phyloP scores from a whole-genome alignment of 192 early-diverging fungal genomes.

The Umbelopsis sp. region DNA sequence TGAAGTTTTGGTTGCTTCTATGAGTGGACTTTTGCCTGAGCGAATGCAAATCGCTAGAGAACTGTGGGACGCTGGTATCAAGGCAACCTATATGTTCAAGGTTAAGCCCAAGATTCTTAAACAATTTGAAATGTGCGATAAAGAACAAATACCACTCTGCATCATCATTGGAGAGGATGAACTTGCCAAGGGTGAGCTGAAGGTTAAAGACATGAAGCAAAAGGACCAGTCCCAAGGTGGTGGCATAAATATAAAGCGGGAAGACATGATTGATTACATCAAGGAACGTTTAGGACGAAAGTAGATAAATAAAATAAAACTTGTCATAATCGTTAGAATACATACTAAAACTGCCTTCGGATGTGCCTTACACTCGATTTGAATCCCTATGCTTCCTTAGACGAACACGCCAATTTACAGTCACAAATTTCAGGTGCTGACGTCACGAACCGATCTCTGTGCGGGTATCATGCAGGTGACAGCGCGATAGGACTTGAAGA shows the following conservation, averaged over 20 bases:
- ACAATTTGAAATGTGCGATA: constrained; percentile 83
- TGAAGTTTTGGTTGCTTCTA: constrained; percentile 83
- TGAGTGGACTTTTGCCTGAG: constrained; percentile 83
- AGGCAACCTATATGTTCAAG: constrained; percentile 93
- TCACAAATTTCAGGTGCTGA: background rate
- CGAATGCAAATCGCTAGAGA: constrained; percentile 85
- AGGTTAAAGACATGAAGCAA: constrained; percentile 82
- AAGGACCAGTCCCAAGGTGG: constrained; percentile 60
- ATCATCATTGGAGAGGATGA: constrained; percentile 89
- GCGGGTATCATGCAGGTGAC: background rate
- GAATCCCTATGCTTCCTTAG: too few relatives aligned
- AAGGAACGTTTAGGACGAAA: constrained; percentile 41
- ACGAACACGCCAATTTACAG: too few relatives aligned
- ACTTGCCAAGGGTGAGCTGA: constrained; percentile 76
- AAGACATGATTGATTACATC: constrained; percentile 67
- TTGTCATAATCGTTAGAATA: too few relatives aligned
- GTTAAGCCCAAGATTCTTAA: constrained; percentile 78
- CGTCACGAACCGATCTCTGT: background rate
- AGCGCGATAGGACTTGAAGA: background rate
- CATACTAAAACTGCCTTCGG: too few relatives aligned
- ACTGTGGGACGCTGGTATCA: constrained; percentile 92
- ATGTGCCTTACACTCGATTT: too few relatives aligned
- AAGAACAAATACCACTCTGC: constrained; percentile 85
- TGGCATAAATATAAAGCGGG: constrained; percentile 57
- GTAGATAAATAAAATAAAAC: background rate